A percentile compares a stretch with the other conserved stretches of the same genome.
These are phyloP conservation scores for Vicia sativa DNA, from an alignment of 306 rosid species.

Conservation along the genomic window DNA sequence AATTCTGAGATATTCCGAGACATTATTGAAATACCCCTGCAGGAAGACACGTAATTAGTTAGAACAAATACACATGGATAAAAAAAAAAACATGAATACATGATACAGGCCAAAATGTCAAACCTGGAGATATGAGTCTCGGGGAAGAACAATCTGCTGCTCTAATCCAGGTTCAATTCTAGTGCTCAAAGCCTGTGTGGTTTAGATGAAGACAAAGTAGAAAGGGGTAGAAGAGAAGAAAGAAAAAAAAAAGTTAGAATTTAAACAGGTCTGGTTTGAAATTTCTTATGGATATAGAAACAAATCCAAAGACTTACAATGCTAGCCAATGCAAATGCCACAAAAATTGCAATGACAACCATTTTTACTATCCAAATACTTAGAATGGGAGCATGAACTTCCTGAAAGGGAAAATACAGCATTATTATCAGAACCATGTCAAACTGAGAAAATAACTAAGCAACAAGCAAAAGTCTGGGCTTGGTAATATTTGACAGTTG, in stretches of 20 bases:
- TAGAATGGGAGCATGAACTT: conserved; percentile 92
- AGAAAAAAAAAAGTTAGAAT: conserved; percentile 25
- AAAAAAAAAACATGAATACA: conserved; percentile 28
- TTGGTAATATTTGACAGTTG: no score
- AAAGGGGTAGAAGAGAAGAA: neutral
- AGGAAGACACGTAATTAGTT: conserved; percentile 39
- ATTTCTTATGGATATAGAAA: conserved; percentile 11
- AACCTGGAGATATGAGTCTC: conserved; percentile 97
- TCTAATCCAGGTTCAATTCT: conserved; percentile 97
- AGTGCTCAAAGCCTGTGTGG: conserved; percentile 77
- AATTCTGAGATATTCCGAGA: conserved; percentile 86
- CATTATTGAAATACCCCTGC: conserved; percentile 93
- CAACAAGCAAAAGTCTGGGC: conserved; percentile 17
- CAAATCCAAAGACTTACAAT: conserved; percentile 64
- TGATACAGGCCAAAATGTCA: conserved; percentile 34
- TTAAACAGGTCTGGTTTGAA: conserved; percentile 31
- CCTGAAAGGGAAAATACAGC: conserved; percentile 59
- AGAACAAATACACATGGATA: conserved; percentile 29
- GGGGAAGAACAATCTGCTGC: conserved; percentile 93
- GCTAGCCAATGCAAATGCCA: conserved; percentile 85
- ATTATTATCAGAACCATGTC: conserved; percentile 25
- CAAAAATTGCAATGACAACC: conserved; percentile 69
- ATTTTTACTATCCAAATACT: conserved; percentile 89
- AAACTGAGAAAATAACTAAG: conserved; percentile 13
- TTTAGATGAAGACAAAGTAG: conserved; percentile 37